phyloP scores from a whole-genome alignment of 139 green algal species.

The Closterium sp. region DNA sequence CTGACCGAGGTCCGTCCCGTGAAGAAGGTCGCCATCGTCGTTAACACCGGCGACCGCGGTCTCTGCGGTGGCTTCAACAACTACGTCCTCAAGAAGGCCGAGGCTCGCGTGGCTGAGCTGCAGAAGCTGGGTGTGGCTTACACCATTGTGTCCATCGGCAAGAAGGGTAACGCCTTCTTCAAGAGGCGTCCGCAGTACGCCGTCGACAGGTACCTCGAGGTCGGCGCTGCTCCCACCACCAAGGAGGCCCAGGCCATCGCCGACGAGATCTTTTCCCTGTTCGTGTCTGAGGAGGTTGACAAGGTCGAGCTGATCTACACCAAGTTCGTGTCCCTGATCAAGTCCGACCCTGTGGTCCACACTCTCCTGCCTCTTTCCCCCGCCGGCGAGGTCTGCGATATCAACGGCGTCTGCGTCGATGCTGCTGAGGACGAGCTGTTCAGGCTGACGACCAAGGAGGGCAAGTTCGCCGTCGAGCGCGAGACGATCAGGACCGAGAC shows the following conservation, averaged over 20 bases:
- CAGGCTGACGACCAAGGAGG: slow-evolving; percentile 85
- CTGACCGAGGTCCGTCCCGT: slow-evolving; percentile 88
- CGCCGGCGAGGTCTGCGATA: slow-evolving; percentile 87
- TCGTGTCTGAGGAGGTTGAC: slow-evolving; percentile 90
- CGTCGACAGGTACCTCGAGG: slow-evolving; percentile 68
- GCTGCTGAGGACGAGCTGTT: slow-evolving; percentile 96
- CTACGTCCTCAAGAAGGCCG: slow-evolving; percentile 88
- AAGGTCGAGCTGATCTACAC: slow-evolving; percentile 98
- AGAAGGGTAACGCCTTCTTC: slow-evolving; percentile 94
- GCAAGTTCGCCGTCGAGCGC: slow-evolving; percentile 82
- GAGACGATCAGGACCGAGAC: slow-evolving; percentile 70
- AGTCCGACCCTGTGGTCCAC: slow-evolving; percentile 85
- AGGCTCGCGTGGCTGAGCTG: slow-evolving; percentile 85
- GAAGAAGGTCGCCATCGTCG: slow-evolving; percentile 88
- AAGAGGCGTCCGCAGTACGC: slow-evolving; percentile 59
- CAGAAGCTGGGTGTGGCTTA: slow-evolving; percentile 75
- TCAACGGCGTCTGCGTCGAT: slow-evolving; percentile 95
- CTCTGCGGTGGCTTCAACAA: slow-evolving; percentile 99
- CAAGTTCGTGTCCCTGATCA: slow-evolving; percentile 98
- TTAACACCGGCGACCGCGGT: slow-evolving; percentile 92
- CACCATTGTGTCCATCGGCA: slow-evolving; percentile 79
- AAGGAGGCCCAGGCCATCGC: slow-evolving; percentile 96
- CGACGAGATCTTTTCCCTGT: slow-evolving; percentile 95
- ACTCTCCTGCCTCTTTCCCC: slow-evolving; percentile 91
- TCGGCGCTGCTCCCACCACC: slow-evolving; percentile 84